Percentiles rank a stretch among this genome's conserved stretches.
phyloP scores from a whole-genome alignment of 352 stramenopile genomes.

The Phytophthora ramorum region DNA sequence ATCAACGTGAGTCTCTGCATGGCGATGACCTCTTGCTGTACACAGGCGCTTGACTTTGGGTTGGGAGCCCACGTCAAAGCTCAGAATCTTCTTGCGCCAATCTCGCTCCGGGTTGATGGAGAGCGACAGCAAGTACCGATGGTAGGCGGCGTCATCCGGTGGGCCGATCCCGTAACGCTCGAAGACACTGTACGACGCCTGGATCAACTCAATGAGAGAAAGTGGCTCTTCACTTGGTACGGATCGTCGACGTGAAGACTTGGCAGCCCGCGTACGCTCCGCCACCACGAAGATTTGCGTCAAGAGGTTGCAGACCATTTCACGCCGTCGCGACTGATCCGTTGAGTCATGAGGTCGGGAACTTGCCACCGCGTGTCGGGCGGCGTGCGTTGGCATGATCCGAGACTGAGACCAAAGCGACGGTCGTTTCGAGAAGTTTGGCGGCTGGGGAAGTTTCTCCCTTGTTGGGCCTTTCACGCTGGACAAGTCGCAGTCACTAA shows the following conservation, averaged over 20 bases:
- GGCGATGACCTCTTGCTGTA: slow-evolving; percentile 3
- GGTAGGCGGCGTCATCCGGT: slow-evolving; percentile 59
- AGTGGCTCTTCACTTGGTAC: slow-evolving; percentile 23
- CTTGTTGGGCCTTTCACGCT: too few relatives aligned
- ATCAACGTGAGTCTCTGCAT: neutral
- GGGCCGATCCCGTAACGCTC: slow-evolving; percentile 49
- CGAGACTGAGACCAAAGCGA: slow-evolving; percentile 21
- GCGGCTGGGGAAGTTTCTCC: too few relatives aligned
- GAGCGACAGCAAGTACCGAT: slow-evolving; percentile 61
- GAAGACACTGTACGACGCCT: slow-evolving; percentile 63
- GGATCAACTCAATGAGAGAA: slow-evolving; percentile 70
- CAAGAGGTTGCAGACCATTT: slow-evolving; percentile 47
- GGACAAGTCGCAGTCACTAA: neutral
- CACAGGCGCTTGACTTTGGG: slow-evolving; percentile 28
- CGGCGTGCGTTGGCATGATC: slow-evolving; percentile 19
- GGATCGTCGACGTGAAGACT: slow-evolving; percentile 3
- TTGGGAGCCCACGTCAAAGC: slow-evolving; percentile 32
- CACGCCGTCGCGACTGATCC: slow-evolving; percentile 16
- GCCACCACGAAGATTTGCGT: slow-evolving; percentile 54
- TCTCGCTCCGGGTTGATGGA: slow-evolving; percentile 63
- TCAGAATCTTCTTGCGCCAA: slow-evolving; percentile 63
- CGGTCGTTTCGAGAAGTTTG: slow-evolving; percentile 25
- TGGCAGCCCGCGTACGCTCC: slow-evolving; percentile 31
- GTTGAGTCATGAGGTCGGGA: slow-evolving; percentile 6
- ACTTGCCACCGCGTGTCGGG: neutral